Evolutionary conservation across 2,329 filamentous ascomycete species (phyloP), one percentile per base, ranked within the genome.

Genomic region (Aureobasidium lini): DNA sequence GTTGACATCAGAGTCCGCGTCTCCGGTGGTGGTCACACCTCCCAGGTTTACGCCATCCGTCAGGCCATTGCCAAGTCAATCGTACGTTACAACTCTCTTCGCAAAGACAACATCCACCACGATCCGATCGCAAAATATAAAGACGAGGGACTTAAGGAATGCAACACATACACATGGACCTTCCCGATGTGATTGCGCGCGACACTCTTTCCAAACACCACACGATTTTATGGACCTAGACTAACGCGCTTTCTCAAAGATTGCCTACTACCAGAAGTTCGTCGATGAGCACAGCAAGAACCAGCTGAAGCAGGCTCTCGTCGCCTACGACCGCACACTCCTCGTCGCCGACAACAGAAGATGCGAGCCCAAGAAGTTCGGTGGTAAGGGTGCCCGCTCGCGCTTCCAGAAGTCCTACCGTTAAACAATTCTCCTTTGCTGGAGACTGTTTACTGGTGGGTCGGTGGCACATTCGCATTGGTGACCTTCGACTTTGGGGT

Each of bases 231-330:
- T 16, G 36, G 40, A 5, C 36, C 42, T 18, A 31, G 36, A 46
- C 60, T 63, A 59, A 61, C 56, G 47, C 46, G 37, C 52, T 37
- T 40, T 31, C 31, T 28, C 16, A 13, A 67, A 75, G 72, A 74
- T 95, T 75, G 88, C 91, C 79, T 96, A 96, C 88, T 97, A 96
- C 89, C 93, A 96, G 84, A 96, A 99, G 86, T 99, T 87, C 83
- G 90, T 97, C 80, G 94, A 99, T 77, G 94, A 99, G 89, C 92
- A 97, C 89, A 90, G 89, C 83, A 99, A 99, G 89, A 96, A 97
- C 87, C 84, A 91, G 81, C 86, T 99, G 75, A 99, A 97, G 90
- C 88, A 93, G 81, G 89, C 90, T 70, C 87, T 99, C 71, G 89
- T 93, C 74, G 86, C 91, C 78, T 99, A 93, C 84, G 91, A 96